These are phyloP conservation scores for Aethionema arabicum DNA, from an alignment of 345 rosid species.

Conservation along the genomic window DNA sequence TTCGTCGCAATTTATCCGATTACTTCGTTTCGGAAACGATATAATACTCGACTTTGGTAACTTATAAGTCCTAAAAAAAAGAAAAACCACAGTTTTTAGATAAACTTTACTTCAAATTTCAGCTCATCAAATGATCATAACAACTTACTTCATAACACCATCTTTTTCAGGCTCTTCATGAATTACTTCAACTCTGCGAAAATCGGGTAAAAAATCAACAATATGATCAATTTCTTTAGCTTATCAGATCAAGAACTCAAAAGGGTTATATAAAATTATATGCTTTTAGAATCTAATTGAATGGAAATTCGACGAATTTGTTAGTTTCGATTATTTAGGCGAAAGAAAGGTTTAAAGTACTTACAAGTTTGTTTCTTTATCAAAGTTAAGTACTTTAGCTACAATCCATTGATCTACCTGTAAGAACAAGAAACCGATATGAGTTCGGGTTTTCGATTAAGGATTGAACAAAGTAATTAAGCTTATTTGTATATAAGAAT, in stretches of 20 bases:
- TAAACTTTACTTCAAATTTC: not conserved
- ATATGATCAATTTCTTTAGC: not conserved
- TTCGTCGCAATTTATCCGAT: constrained; percentile 33
- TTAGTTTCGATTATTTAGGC: no score
- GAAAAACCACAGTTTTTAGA: not conserved
- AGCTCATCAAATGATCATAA: not conserved
- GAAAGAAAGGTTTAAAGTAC: constrained; percentile 17
- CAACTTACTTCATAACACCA: constrained; percentile 58
- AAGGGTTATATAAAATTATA: no score
- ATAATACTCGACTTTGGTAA: constrained; percentile 65
- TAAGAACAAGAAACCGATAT: constrained; percentile 15
- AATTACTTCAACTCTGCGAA: constrained; percentile 74
- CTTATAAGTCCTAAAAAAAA: constrained; percentile 67
- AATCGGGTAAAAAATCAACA: not conserved
- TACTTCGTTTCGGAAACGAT: constrained; percentile 74
- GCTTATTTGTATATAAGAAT: not conserved
- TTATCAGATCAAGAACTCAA: no score
- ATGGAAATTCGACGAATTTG: no score
- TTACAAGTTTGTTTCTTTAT: constrained; percentile 83
- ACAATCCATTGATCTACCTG: constrained; percentile 92
- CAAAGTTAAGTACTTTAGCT: constrained; percentile 81
- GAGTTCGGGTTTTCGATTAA: not conserved
- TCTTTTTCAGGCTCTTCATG: constrained; percentile 93
- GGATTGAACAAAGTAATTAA: not conserved
- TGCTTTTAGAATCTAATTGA: no score